A percentile compares a stretch with the other conserved stretches of the same genome.
Evolutionary conservation across 495 filamentous ascomycete species (phyloP).

Genomic region (Chaetomium cochliodes): DNA sequence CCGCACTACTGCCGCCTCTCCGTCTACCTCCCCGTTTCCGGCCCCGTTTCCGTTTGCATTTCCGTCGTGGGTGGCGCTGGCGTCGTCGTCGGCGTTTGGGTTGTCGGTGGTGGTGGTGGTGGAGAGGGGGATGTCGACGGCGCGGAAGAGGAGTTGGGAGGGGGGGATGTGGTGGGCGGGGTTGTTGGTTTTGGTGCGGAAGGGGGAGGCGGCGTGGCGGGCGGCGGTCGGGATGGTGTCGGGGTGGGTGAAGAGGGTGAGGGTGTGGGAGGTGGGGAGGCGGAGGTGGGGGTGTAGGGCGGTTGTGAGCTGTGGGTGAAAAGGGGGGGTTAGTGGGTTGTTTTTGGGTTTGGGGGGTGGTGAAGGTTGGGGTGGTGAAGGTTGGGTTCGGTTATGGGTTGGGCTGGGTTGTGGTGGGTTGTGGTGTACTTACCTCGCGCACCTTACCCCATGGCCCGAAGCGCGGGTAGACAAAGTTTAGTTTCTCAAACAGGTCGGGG

Average conservation of each 20-base stretch:
- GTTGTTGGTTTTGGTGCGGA: slow-evolving; percentile 27
- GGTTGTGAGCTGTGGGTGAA: slow-evolving; percentile 27
- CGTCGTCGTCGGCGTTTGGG: background rate
- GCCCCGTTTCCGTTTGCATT: too few species aligned
- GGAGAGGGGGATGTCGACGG: slow-evolving; percentile 33
- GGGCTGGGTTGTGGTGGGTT: too few species aligned
- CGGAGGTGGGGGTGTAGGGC: slow-evolving; percentile 29
- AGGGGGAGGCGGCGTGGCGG: slow-evolving; percentile 26
- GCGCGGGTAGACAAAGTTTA: slow-evolving; percentile 46
- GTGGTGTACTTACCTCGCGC: slow-evolving; percentile 21
- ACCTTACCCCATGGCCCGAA: slow-evolving; percentile 40
- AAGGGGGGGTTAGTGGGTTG: background rate
- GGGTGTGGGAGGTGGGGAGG: slow-evolving; percentile 30
- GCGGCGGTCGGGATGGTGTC: slow-evolving; percentile 28
- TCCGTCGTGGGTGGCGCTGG: background rate
- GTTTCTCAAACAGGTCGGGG: slow-evolving; percentile 22
- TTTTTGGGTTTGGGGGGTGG: too few species aligned
- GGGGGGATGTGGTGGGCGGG: slow-evolving; percentile 22
- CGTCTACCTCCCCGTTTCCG: too few species aligned
- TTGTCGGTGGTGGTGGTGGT: background rate
- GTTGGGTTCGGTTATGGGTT: too few species aligned
- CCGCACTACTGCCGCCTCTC: slow-evolving; percentile 22
- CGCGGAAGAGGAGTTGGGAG: slow-evolving; percentile 35
- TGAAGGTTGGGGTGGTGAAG: too few species aligned
- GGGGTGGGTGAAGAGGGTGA: slow-evolving; percentile 33